Conservation (phyloP, 306 rosid species). For the Amphicarpaea edgeworthii region DNA sequence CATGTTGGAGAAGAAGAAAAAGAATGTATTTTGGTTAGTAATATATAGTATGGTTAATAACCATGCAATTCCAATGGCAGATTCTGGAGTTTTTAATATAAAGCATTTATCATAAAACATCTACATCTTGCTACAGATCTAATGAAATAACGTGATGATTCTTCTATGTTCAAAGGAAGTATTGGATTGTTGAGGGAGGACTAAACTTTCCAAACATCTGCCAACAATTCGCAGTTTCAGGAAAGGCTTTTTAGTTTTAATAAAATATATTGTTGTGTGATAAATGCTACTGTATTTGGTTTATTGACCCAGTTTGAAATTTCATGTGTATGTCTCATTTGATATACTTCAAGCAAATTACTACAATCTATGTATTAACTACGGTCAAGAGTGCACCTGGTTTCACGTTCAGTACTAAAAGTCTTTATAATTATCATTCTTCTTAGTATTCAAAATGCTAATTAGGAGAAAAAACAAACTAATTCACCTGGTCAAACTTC, state of each 20-base stretch:
- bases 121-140: constrained; percentile 13
- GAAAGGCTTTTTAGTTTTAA: neutral
- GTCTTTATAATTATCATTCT: neutral
- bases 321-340: constrained; percentile 10
- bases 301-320: neutral
- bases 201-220: constrained; percentile 19
- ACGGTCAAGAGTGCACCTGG: neutral
- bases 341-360: constrained; percentile 2
- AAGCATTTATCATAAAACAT: neutral
- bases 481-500: constrained; percentile 1
- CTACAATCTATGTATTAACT: neutral
- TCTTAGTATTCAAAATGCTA: constrained; percentile 15
- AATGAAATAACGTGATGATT: constrained; percentile 1
- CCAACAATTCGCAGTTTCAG: neutral
- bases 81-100: constrained; percentile 1
- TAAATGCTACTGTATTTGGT: constrained; percentile 14
- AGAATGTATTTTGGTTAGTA: neutral
- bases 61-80: constrained; percentile 7
- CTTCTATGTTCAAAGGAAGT: neutral
- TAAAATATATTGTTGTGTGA: neutral
- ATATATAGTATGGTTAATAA: neutral
- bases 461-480: neutral
- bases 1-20: neutral
- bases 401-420: constrained; percentile 11
- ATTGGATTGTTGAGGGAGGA: neutral